Conservation (phyloP, 495 filamentous ascomycete species). For the Haplographium delicatum region DNA sequence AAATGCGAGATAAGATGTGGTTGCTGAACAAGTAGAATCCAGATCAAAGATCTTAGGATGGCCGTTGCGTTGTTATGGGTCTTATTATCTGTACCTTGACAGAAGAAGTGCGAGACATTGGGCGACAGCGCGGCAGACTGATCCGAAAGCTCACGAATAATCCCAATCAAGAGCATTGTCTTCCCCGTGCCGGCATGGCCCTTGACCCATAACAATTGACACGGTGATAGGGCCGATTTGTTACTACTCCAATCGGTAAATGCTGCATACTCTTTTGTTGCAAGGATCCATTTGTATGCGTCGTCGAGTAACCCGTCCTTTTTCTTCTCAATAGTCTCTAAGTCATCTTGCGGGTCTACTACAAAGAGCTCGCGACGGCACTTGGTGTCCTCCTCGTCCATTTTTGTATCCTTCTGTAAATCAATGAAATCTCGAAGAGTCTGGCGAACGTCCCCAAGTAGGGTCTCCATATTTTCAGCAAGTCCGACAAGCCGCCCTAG, state of each 20-base stretch:
- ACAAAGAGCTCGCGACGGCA: constrained; percentile 27
- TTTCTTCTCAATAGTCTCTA: constrained; percentile 32
- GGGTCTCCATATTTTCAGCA: not conserved
- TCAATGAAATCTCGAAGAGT: not conserved
- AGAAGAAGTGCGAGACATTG: not conserved
- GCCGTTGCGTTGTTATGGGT: not conserved
- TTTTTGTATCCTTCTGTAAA: not conserved
- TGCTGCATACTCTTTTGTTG: constrained; percentile 31
- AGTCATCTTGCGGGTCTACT: constrained; percentile 33
- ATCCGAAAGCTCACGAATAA: not conserved
- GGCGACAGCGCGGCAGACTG: not conserved
- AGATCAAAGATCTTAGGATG: not conserved
- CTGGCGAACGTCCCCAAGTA: not conserved
- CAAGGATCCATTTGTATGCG: constrained; percentile 39
- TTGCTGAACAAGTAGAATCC: not conserved
- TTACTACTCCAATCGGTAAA: constrained; percentile 28
- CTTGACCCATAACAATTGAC: not conserved
- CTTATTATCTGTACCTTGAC: not conserved
- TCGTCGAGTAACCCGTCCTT: constrained; percentile 39
- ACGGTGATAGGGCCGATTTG: constrained; percentile 16
- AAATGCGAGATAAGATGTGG: not conserved
- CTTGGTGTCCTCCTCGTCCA: constrained; percentile 6
- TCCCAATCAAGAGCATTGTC: constrained; percentile 42
- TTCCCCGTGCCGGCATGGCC: constrained; percentile 37
- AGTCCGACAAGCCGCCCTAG: not conserved